These are phyloP conservation scores for Boletus pseudopeckii DNA, from an alignment of 768 basidiomycete species.

Conservation along the genomic window DNA sequence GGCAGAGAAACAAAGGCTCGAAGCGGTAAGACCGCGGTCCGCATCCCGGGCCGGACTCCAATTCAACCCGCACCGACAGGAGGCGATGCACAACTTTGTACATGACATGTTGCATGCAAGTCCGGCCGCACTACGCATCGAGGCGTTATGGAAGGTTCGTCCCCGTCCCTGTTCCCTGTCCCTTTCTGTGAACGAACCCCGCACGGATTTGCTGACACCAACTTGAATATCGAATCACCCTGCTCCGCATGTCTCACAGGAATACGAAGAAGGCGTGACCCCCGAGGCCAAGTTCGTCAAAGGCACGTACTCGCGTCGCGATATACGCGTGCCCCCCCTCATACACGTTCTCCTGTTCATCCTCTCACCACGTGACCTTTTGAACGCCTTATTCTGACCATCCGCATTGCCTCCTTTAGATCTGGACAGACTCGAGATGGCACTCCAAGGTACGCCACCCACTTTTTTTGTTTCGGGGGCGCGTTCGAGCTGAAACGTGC, in stretches of 20 bases:
- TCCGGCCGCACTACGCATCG: slow-evolving; percentile 64
- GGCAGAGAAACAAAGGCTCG: slow-evolving; percentile 72
- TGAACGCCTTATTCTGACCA: too few relatives aligned
- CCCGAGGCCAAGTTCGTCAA: slow-evolving; percentile 85
- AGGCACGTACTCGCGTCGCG: slow-evolving; percentile 39
- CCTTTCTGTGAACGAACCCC: background rate
- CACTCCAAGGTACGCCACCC: slow-evolving; percentile 62
- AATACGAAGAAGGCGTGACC: slow-evolving; percentile 76
- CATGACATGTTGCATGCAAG: slow-evolving; percentile 83
- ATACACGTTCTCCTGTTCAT: too few relatives aligned
- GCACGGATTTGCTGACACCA: background rate
- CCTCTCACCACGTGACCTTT: too few relatives aligned
- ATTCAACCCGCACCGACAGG: slow-evolving; percentile 37
- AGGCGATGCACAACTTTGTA: slow-evolving; percentile 88
- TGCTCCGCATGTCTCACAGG: slow-evolving; percentile 43
- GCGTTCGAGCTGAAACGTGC: too few relatives aligned
- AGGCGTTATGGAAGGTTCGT: slow-evolving; percentile 61
- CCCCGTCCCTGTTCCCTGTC: background rate
- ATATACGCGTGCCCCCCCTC: background rate
- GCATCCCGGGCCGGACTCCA: background rate
- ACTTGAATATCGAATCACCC: background rate
- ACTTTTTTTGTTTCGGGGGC: too few relatives aligned
- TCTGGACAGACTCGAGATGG: slow-evolving; percentile 86
- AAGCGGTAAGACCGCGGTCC: slow-evolving; percentile 46
- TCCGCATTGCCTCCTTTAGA: slow-evolving; percentile 45